Evolutionary conservation across 768 basidiomycete genomes (phyloP).

Genomic region (Thelephora ganbajun): DNA sequence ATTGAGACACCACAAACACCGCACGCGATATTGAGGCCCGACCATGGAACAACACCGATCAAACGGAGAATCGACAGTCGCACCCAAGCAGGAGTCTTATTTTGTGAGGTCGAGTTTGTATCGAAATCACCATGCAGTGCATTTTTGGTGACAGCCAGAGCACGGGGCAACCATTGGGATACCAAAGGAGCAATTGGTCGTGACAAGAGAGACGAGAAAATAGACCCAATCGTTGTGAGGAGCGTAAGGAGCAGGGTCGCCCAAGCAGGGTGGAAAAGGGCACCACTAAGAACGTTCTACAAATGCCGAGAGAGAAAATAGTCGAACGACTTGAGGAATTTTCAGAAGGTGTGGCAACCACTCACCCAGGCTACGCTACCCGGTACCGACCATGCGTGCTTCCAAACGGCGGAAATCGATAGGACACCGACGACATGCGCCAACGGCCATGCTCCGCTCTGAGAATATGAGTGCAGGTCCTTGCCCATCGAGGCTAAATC

Average conservation of each 20-base stretch:
- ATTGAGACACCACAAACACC: slow-evolving; percentile 78
- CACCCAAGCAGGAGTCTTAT: slow-evolving; percentile 49
- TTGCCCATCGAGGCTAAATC: slow-evolving; percentile 39
- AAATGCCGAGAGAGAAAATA: no score
- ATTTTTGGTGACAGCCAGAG: slow-evolving; percentile 70
- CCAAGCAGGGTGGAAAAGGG: slow-evolving; percentile 68
- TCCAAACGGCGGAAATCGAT: slow-evolving; percentile 80
- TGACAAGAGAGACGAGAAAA: slow-evolving; percentile 67
- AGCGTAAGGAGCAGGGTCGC: slow-evolving; percentile 73
- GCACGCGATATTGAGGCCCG: slow-evolving; percentile 92
- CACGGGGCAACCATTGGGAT: slow-evolving; percentile 67
- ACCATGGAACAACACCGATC: slow-evolving; percentile 92
- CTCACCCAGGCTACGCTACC: slow-evolving; percentile 85
- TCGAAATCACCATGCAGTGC: slow-evolving; percentile 62
- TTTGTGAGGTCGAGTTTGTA: slow-evolving; percentile 15
- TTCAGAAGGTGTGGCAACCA: slow-evolving; percentile 6
- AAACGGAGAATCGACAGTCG: slow-evolving; percentile 78
- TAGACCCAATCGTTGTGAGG: slow-evolving; percentile 79
- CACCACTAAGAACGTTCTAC: slow-evolving; percentile 84
- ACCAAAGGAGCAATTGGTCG: slow-evolving; percentile 61
- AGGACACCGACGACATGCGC: slow-evolving; percentile 76
- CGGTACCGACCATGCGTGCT: slow-evolving; percentile 94
- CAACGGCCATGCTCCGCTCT: slow-evolving; percentile 46
- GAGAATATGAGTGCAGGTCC: slow-evolving; percentile 67
- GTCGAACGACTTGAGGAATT: slow-evolving; percentile 5